Evolutionary conservation across 2,329 filamentous ascomycete species (phyloP), one percentile per base, ranked within the genome.

Genomic region (Arthrobotrys sinensis): DNA sequence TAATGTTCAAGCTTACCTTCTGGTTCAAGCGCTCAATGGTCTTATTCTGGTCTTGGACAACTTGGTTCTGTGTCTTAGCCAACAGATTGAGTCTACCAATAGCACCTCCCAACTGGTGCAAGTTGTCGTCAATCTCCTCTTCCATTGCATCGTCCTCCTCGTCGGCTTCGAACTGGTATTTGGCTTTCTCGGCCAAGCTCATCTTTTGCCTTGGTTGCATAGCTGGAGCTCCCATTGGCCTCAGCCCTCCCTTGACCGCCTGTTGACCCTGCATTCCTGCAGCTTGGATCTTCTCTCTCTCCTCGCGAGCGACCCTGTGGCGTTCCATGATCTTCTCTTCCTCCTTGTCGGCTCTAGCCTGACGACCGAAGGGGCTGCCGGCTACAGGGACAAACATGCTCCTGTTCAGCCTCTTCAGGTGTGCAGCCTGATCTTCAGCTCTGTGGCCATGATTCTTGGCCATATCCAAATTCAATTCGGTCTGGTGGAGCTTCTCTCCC

Each of bases 351-450:
- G 88, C 88, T 52, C 91, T 88, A 80, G 88, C 88, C 79, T 89
- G 90, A 12, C 89, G 90, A 0, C 92, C 96, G 83, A 97, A 93
- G 0, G 91, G 91, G 81, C 93, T 93, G 66, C 87, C 87, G 28
- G 94, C 91, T 82, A 94, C 91, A 21, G 94, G 89, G 4, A 93
- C 92, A 82, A 97, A 97, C 93, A 97, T 97, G 86, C 91, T 94
- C 80, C 91, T 88, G 85, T 97, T 97, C 62, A 96, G 87, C 0
- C 89, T 93, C 86, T 95, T 95, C 43, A 97, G 86, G 83, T 97
- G 93, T 57, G 90, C 89, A 0, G 93, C 91, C 81, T 93, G 92
- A 80, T 94, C 93, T 81, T 94, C 91, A 0, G 93, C 92, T 76
- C 92, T 86, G 73, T 90, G 89, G 81, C 92, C 93, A 83, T 94